Base-by-base conservation (phyloP, 345 rosid species). In the Salix viminalis region DNA sequence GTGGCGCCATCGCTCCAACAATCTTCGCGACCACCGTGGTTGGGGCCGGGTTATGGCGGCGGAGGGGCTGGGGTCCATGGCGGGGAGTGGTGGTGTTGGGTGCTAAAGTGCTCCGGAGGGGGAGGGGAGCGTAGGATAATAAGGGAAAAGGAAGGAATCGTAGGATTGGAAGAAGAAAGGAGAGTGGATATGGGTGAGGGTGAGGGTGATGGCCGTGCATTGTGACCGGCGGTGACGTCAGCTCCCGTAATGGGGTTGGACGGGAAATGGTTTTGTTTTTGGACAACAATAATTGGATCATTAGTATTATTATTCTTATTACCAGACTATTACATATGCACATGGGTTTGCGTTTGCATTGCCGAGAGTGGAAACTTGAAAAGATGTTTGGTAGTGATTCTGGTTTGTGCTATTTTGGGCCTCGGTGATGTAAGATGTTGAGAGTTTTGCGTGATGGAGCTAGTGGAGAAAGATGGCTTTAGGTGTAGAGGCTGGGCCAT, bases 151-250 rank as follows among this genome's bases (percentile, higher is more conserved):
- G 28, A 48, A 69, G 44, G 70, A 81, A 74, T 66, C 16, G 75
- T 44, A 77, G 77, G 79, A 75, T 69, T 46, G 44, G 67, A 73
- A 41, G 15, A 42, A 52, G 69, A 72, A 69, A 71, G 60, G 48
- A 64, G 60, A 77, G 72, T 37, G 70, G 69, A 64, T 65, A 73
- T 21, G 75, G 41, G 37, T n/a, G 30, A 64, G 70, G 39, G 7
- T 16, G 70, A 82, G 67, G 39, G 7, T 16, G 70, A 82, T 74
- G 71, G 86, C 82, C 78, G 84, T 60, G 76, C 84, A 79, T 74
- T 56, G 80, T 73, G 77, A 88, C 88, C 89, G 86, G 88, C 86
- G 88, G 77, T 87, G 90, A 87, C 87, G 88, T 87, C 87, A 90
- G 52, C 84, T 67, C 72, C 80, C 73, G 75, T 65, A 39, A 52